These are phyloP conservation scores for Penicillium sp. DNA, from an alignment of 2,329 filamentous ascomycete genomes.

Conservation along the genomic window DNA sequence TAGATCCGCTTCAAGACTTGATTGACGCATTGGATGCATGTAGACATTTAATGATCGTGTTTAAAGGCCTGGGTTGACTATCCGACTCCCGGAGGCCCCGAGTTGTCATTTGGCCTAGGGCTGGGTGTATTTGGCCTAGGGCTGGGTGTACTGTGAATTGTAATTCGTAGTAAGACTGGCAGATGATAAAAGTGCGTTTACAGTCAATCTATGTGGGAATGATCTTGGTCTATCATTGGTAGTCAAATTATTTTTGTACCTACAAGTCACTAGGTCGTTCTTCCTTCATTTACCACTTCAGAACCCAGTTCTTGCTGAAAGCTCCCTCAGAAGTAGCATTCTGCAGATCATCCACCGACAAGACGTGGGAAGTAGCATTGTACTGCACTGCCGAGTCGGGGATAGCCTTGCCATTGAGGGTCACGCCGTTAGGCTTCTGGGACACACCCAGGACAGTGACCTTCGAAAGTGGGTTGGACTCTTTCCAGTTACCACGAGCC, in stretches of 20 bases:
- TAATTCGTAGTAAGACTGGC: not conserved
- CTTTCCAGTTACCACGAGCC: conserved; percentile 51
- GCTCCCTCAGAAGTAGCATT: conserved; percentile 51
- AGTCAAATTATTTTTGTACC: not conserved
- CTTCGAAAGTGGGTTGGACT: conserved; percentile 57
- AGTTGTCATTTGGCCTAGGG: not conserved
- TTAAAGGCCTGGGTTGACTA: not conserved
- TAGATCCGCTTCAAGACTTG: not conserved
- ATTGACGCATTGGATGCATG: not conserved
- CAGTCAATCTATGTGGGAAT: not conserved
- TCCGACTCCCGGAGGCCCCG: not conserved
- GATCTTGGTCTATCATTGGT: not conserved
- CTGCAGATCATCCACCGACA: conserved; percentile 52
- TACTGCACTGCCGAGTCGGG: conserved; percentile 46
- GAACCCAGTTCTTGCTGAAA: conserved; percentile 55
- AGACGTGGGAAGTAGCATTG: conserved; percentile 44
- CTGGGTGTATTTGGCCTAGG: not conserved
- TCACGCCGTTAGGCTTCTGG: conserved; percentile 42
- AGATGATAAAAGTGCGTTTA: not conserved
- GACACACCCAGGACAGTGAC: conserved; percentile 60
- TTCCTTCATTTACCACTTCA: conserved; percentile 49
- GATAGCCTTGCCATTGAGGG: conserved; percentile 50
- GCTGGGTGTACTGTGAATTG: not conserved
- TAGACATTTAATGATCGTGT: not conserved
- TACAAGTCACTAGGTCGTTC: not conserved